Evolutionary conservation across 805 yeast genomes (phyloP), one percentile per base, ranked within the genome.

Genomic region (Cyberlindnera veronae): DNA sequence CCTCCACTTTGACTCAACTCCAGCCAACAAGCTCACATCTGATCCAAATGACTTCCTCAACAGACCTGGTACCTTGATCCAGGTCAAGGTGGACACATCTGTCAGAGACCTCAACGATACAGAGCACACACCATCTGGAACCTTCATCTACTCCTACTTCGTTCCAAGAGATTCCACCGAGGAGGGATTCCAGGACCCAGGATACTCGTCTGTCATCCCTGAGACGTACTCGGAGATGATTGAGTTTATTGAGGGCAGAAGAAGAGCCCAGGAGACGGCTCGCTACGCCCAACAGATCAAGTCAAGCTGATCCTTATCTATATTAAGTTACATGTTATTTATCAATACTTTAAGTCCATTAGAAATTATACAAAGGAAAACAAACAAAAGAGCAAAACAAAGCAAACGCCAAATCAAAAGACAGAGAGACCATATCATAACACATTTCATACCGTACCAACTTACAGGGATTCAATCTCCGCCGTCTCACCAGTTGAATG

Each of bases 211-310:
- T 3, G 91, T 90, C 36, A 69, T 90, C 36, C 97, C 97, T 4
- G 84, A 84, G 59, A 78, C 95, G 1, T 90, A 90, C 58, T 75
- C 81, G 20, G 97, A 90, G 62, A 90, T 89, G 95, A 88, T 90
- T 80, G 84, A 79, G 51, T 90, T 84, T 58, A 74, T 90, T 14
- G 90, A 84, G 55, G 97, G 95, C 20, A 79, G 95, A 65, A 82
- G 97, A 68, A 79, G 95, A 63, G 95, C 95, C 4, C 72, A 71
- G 41, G 95, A 82, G 36, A 86, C 95, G 16, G 90, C 93, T 21
- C 67, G 71, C 35, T 84, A 77, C 58, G 86, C 71, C 13, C 64
- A 62, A 38, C 76, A 71, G 48, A 49, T 72, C 41, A 71, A 66
- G 49, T 26, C 54, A 24, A 24, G 12, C 13, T 10, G 27, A 21